Base-by-base conservation (phyloP, 2,329 filamentous ascomycete species). In the Cladophialophora psammophila region DNA sequence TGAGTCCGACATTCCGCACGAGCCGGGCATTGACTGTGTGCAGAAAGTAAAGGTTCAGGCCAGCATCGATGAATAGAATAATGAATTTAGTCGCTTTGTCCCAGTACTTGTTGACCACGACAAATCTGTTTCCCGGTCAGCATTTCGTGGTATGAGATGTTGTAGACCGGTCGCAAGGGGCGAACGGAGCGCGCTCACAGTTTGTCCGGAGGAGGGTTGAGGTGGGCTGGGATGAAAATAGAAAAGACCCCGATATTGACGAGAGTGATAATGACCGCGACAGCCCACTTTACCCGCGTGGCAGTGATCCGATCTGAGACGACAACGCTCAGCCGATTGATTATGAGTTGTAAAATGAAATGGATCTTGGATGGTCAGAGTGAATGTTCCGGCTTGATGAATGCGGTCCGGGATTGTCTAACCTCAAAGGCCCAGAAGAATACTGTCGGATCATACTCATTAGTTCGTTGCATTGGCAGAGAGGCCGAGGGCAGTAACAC, bases 1-100 rank as follows among this genome's bases (percentile, higher is more conserved):
- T 74, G 7, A 82, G 72, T 0, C 80, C 80, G 26, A 26, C 26
- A 64, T 78, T 74, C 7, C 74, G 66, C 1, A 82, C 75, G 2
- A 83, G 75, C 3, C 77, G 74, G 8, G 72, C 70, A 64, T 78
- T 77, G 26, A 82, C 79, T 3, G 75, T 80, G 13, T 71, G 71
- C 2, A 87, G 76, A 70, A 87, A 87, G 69, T 84, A 85, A 73
- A 77, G 81, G 65, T 87, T 87, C n/a, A 87, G 78, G 0, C 72
- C 74, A 1, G 78, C 82, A 64, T 87, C 85, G 6, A 86, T 78
- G 1, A 85, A 57, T 2, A 85, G 73, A 67, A 86, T 85, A 2
- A 87, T 76, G 0, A 81, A 78, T 68, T 87, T 52, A 9, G 12
- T 26, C 9, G 18, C 18, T n/a, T 26, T 15, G 18, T 52, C 48